Evolutionary conservation across 768 basidiomycete genomes (phyloP).

Genomic region (Lactifluus subvellereus): DNA sequence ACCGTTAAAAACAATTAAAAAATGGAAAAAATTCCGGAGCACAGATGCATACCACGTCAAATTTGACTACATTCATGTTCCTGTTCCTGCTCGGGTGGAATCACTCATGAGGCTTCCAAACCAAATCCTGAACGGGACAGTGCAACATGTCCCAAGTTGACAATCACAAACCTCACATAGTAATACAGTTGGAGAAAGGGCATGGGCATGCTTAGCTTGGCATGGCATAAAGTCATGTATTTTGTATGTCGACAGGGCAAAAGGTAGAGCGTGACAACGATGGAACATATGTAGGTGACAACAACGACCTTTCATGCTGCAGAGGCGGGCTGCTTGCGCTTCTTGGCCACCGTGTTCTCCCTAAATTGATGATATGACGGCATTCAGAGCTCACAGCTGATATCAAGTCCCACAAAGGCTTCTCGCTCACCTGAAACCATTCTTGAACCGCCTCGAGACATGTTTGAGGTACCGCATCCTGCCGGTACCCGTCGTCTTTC

Average conservation of each 20-base stretch:
- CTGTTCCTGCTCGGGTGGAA: not conserved
- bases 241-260: constrained; percentile 27
- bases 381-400: not conserved
- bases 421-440: constrained; percentile 77
- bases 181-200: not conserved
- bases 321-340: constrained; percentile 58
- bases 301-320: constrained; percentile 35
- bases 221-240: constrained; percentile 30
- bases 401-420: not conserved
- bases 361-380: constrained; percentile 35
- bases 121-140: not conserved
- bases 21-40: not conserved
- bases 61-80: not conserved
- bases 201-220: constrained; percentile 12
- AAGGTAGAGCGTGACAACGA: constrained; percentile 19
- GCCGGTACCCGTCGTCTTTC: constrained; percentile 99
- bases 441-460: constrained; percentile 96
- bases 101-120: not conserved
- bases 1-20: constrained; percentile 4
- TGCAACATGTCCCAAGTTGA: not conserved
- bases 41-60: constrained; percentile 1
- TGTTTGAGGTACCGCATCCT: constrained; percentile 91
- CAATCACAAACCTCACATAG: not conserved
- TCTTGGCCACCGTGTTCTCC: constrained; percentile 89
- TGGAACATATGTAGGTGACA: constrained; percentile 24